Conservation (phyloP, 495 filamentous ascomycete genomes). For the Penicillium samsonianum region DNA sequence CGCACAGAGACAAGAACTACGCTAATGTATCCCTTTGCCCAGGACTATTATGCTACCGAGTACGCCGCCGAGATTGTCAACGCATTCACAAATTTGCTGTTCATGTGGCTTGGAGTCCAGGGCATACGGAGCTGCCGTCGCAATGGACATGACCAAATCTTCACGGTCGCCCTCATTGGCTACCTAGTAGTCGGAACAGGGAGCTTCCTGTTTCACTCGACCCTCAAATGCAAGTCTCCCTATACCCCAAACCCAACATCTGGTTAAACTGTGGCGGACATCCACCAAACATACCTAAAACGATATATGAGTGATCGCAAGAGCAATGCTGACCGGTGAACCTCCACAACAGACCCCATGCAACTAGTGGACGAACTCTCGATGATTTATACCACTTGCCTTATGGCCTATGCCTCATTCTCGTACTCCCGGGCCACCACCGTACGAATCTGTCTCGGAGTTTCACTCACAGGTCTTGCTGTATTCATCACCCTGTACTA, state of each 20-base stretch:
- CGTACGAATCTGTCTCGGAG: constrained; percentile 59
- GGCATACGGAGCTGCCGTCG: constrained; percentile 69
- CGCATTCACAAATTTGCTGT: constrained; percentile 78
- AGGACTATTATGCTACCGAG: constrained; percentile 64
- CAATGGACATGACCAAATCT: constrained; percentile 72
- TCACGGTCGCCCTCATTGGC: constrained; percentile 68
- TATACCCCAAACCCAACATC: background rate
- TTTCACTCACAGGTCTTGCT: constrained; percentile 61
- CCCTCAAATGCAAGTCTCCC: constrained; percentile 67
- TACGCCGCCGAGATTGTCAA: constrained; percentile 68
- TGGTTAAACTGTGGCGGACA: background rate
- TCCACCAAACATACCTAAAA: background rate
- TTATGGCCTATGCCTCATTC: constrained; percentile 91
- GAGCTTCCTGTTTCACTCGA: constrained; percentile 80
- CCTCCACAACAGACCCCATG: constrained; percentile 73
- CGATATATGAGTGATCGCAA: background rate
- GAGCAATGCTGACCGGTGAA: constrained; percentile 20
- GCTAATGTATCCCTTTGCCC: background rate
- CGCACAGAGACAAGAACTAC: background rate
- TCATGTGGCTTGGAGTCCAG: constrained; percentile 70
- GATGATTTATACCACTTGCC: constrained; percentile 96
- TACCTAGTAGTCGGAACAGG: constrained; percentile 80
- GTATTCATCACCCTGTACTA: constrained; percentile 90
- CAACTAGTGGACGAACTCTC: constrained; percentile 94
- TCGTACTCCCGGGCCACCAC: constrained; percentile 62